Evolutionary conservation across 805 yeast species (phyloP).

Genomic region (Wickerhamiella musiphila): DNA sequence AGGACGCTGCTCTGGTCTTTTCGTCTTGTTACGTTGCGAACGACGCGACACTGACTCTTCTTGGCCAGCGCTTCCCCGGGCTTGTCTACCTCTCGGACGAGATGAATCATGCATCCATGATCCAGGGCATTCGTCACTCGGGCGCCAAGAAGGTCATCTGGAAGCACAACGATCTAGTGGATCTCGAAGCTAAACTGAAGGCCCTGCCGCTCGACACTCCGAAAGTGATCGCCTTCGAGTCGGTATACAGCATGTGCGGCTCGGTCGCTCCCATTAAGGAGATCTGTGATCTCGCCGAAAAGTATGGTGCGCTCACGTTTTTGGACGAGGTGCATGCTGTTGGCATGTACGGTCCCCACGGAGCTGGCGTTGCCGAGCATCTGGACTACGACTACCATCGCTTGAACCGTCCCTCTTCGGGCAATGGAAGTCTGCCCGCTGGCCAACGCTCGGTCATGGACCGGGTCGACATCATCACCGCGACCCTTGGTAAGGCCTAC

Average conservation of each 20-base stretch:
- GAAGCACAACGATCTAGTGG: conserved; percentile 75
- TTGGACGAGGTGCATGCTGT: conserved; percentile 98
- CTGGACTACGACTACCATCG: conserved; percentile 74
- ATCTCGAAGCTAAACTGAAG: conserved; percentile 63
- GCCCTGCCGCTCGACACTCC: conserved; percentile 77
- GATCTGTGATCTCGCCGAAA: conserved; percentile 90
- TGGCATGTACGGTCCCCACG: conserved; percentile 98
- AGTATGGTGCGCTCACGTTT: conserved; percentile 93
- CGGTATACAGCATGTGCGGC: conserved; percentile 97
- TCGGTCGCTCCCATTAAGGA: conserved; percentile 85
- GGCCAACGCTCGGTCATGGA: conserved; percentile 53
- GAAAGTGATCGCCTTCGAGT: conserved; percentile 89
- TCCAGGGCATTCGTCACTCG: conserved; percentile 85
- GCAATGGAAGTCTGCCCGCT: conserved; percentile 15
- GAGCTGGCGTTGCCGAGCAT: conserved; percentile 99
- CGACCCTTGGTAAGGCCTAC: conserved; percentile 92
- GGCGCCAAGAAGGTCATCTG: conserved; percentile 75
- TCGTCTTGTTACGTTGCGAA: conserved; percentile 94
- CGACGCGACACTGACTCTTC: conserved; percentile 78
- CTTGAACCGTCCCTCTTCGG: conserved; percentile 34
- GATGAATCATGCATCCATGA: conserved; percentile 95
- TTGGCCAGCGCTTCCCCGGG: conserved; percentile 81
- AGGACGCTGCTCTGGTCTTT: conserved; percentile 87
- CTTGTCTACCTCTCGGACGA: conserved; percentile 86
- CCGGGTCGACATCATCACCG: conserved; percentile 90